Evolutionary conservation across 768 basidiomycete species (phyloP).

Genomic region (Hortiboletus flavorubellus): DNA sequence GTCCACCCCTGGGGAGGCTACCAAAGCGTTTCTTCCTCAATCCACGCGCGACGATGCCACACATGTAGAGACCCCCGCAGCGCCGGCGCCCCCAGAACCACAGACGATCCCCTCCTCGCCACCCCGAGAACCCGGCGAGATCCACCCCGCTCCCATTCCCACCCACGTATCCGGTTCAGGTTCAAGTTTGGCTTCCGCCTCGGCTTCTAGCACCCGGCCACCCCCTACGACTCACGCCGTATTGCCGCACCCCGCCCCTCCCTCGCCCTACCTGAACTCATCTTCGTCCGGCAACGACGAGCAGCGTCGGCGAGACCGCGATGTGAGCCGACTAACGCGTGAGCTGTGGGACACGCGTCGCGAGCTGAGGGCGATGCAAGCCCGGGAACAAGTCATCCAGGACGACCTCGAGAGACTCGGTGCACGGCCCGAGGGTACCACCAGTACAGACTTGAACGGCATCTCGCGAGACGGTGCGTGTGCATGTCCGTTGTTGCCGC

Average conservation of each 20-base stretch:
- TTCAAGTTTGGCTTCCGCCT: too few relatives aligned
- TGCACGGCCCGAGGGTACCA: not conserved
- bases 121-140: slow-evolving; percentile 8
- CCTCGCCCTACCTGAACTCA: not conserved
- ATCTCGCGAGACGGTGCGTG: slow-evolving; percentile 18
- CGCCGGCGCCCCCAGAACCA: not conserved
- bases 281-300: not conserved
- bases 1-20: not conserved
- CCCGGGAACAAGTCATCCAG: slow-evolving; percentile 23
- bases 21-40: not conserved
- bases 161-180: not conserved
- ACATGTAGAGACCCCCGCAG: not conserved
- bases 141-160: not conserved
- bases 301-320: not conserved
- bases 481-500: too few relatives aligned
- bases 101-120: not conserved
- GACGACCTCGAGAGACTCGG: slow-evolving; percentile 21
- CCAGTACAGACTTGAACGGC: not conserved
- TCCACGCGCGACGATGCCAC: not conserved
- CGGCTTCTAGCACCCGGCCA: not conserved
- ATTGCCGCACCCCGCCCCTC: not conserved
- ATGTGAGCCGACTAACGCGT: slow-evolving; percentile 15
- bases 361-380: slow-evolving; percentile 20
- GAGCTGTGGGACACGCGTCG: slow-evolving; percentile 30
- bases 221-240: not conserved